Percentiles rank a stretch among this genome's conserved stretches.
phyloP scores from a whole-genome alignment of 2,329 filamentous ascomycete genomes.

The Xylaria polymorpha region DNA sequence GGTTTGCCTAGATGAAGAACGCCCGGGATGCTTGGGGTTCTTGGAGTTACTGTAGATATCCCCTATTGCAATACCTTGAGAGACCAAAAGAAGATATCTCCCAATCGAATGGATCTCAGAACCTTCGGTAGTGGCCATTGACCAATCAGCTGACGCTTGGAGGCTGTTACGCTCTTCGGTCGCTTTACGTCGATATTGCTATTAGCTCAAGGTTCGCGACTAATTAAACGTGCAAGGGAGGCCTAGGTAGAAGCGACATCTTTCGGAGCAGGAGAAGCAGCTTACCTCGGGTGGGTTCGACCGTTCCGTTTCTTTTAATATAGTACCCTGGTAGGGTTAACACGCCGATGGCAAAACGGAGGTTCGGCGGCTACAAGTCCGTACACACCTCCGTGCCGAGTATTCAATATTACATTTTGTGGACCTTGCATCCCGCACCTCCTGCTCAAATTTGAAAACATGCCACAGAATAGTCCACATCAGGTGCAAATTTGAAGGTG shows the following conservation, averaged over 20 bases:
- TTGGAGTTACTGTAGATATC: too few relatives aligned
- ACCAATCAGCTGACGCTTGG: background rate
- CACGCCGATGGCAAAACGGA: constrained; percentile 11
- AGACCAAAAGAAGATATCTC: too few relatives aligned
- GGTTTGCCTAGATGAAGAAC: background rate
- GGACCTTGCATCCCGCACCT: too few relatives aligned
- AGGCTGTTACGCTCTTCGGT: background rate
- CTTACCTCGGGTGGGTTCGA: too few relatives aligned
- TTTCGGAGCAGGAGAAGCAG: background rate
- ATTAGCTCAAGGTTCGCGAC: too few relatives aligned
- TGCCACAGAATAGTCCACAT: too few relatives aligned
- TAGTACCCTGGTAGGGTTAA: background rate
- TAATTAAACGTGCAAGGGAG: too few relatives aligned
- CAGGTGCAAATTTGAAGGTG: too few relatives aligned
- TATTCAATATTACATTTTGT: background rate
- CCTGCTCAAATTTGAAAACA: too few relatives aligned
- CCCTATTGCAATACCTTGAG: too few relatives aligned
- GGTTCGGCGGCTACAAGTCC: background rate
- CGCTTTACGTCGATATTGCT: constrained; percentile 1
- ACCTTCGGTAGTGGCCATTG: background rate
- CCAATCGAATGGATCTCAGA: too few relatives aligned
- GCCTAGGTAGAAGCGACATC: background rate
- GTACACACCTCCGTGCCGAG: constrained; percentile 2
- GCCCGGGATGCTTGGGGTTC: background rate
- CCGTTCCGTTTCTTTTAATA: background rate